Evolutionary conservation across 495 filamentous ascomycete species (phyloP).

Genomic region (Amniculicola lignicola): DNA sequence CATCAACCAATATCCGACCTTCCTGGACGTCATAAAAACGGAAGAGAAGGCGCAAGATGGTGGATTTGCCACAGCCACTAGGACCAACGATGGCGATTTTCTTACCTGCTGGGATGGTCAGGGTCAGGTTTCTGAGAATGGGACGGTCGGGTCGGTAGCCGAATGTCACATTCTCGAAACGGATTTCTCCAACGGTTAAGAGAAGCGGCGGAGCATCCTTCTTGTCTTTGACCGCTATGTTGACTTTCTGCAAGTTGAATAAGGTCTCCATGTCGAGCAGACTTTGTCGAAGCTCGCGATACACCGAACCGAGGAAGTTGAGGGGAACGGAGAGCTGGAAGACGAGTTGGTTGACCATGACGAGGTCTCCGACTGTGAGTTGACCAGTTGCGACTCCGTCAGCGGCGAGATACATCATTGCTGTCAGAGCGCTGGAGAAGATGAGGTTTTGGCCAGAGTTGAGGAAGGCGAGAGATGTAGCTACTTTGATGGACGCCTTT

Average conservation of each 20-base stretch:
- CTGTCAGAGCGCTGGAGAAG: conserved; percentile 87
- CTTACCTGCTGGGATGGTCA: conserved; percentile 91
- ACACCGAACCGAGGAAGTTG: conserved; percentile 94
- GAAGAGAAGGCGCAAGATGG: conserved; percentile 84
- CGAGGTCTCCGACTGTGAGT: conserved; percentile 91
- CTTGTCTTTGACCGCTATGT: conserved; percentile 76
- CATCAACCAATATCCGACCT: conserved; percentile 87
- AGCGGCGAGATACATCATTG: conserved; percentile 97
- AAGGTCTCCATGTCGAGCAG: conserved; percentile 97
- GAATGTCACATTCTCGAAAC: conserved; percentile 92
- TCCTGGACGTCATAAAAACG: conserved; percentile 88
- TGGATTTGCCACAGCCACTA: conserved; percentile 94
- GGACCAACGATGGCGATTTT: conserved; percentile 96
- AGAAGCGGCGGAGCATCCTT: conserved; percentile 67
- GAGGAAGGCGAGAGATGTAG: conserved; percentile 84
- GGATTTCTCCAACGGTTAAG: conserved; percentile 80
- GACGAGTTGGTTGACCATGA: conserved; percentile 98
- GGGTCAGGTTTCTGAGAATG: conserved; percentile 76
- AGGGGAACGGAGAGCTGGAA: conserved; percentile 95
- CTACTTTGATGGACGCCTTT: conserved; percentile 91
- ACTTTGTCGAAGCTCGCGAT: conserved; percentile 91
- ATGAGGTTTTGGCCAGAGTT: conserved; percentile 99
- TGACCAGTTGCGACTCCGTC: conserved; percentile 77
- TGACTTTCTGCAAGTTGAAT: conserved; percentile 98
- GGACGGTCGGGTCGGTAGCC: conserved; percentile 85